Evolutionary conservation across 805 yeast genomes (phyloP), one percentile per base, ranked within the genome.

Genomic region (Ogataea sp.): DNA sequence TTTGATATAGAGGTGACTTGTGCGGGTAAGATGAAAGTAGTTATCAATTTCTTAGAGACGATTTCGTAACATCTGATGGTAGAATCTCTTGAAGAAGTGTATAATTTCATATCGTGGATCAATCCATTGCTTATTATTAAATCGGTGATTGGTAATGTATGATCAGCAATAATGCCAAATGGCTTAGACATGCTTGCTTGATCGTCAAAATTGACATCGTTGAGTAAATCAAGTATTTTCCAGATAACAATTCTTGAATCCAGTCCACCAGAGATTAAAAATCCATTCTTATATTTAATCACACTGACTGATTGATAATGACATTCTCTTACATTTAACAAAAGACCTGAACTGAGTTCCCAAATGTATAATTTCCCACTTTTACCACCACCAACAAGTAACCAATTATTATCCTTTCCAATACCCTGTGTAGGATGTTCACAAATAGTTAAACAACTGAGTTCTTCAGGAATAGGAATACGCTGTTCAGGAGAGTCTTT

Each of bases 341-440:
- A 66, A 20, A 75, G 61, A 0, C 97, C 97, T 2, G 93, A 81
- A 9, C 70, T 59, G 38, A 89, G 54, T 50, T 87, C 95, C 97
- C 97, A 90, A 1, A 89, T 58, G 53, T 83, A 83, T 14, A 93
- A 45, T 47, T 79, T 74, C 11, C 97, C 97, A n/a, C 80, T 53
- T 42, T 66, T 55, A 39, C 93, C 70, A 43, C 90, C 88, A 33
- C 82, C 95, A 6, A 78, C 80, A 20, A 93, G 58, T 30, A 84
- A 54, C 71, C 83, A 80, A 7, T 46, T 47, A 2, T 33, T n/a
- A n/a, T n/a, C n/a, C n/a, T n/a, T n/a, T n/a, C n/a, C n/a, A n/a
- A n/a, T n/a, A n/a, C n/a, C n/a, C n/a, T n/a, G n/a, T n/a, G n/a
- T 17, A 17, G 58, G 58, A 49, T 64, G 41, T 31, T 63, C 66